A percentile compares a stretch with the other conserved stretches of the same genome.
phyloP scores from a whole-genome alignment of 2,329 filamentous ascomycete species.

The Lojkania enalia region DNA sequence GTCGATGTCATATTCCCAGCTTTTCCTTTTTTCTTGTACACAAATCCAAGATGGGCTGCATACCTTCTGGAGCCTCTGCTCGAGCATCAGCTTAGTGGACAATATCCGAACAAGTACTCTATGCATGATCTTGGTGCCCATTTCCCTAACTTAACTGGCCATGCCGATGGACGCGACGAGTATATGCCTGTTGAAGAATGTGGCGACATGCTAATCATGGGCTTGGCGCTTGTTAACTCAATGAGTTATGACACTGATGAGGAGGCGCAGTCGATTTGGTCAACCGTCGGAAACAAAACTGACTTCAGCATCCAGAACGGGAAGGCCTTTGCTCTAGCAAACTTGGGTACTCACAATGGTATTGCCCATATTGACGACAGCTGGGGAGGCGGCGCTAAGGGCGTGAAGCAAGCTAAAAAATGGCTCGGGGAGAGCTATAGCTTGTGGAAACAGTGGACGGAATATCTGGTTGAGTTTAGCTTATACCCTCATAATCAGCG shows the following conservation, averaged over 20 bases:
- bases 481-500: constrained; percentile 74
- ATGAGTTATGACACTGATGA: constrained; percentile 64
- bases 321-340: constrained; percentile 54
- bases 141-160: constrained; percentile 77
- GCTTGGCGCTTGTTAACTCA: constrained; percentile 74
- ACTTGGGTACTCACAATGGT: constrained; percentile 54
- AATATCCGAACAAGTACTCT: constrained; percentile 80
- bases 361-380: constrained; percentile 63
- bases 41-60: constrained; percentile 77
- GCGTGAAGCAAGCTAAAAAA: constrained; percentile 60
- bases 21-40: constrained; percentile 85
- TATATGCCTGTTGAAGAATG: constrained; percentile 79
- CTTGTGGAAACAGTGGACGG: constrained; percentile 77
- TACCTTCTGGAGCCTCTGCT: constrained; percentile 79
- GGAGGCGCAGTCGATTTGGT: constrained; percentile 62
- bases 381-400: constrained; percentile 60
- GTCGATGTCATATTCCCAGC: constrained; percentile 87
- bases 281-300: constrained; percentile 46
- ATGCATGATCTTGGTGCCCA: constrained; percentile 76
- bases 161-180: constrained; percentile 71
- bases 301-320: constrained; percentile 28
- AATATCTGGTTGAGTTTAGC: constrained; percentile 74
- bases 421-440: constrained; percentile 72
- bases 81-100: constrained; percentile 78
- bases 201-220: constrained; percentile 83